Conservation (phyloP, 768 basidiomycete species). For the Tephrocybe sp. region DNA sequence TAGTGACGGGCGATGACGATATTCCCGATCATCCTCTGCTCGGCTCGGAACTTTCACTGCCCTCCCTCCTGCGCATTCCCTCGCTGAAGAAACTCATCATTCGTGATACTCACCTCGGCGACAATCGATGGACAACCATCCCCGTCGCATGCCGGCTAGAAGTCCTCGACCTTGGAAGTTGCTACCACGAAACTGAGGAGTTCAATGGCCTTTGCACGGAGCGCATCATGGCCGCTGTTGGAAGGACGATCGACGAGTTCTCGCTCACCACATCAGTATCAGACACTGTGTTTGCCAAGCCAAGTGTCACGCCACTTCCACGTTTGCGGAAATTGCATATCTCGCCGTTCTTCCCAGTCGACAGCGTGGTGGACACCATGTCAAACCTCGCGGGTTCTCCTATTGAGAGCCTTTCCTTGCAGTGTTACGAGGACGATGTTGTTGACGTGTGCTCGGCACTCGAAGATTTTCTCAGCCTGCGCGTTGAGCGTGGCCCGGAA, state of each 20-base stretch:
- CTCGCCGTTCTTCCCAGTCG: constrained; percentile 61
- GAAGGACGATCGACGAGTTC: constrained; percentile 53
- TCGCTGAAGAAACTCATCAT: constrained; percentile 62
- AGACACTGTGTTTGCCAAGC: constrained; percentile 42
- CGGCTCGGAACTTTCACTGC: constrained; percentile 59
- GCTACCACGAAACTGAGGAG: constrained; percentile 51
- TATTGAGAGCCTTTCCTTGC: constrained; percentile 55
- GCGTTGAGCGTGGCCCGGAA: constrained; percentile 45
- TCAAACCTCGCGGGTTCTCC: constrained; percentile 58
- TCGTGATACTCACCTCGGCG: constrained; percentile 72
- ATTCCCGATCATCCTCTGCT: constrained; percentile 55
- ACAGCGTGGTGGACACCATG: constrained; percentile 59
- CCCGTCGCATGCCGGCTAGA: constrained; percentile 52
- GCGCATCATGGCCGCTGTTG: constrained; percentile 61
- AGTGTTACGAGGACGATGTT: constrained; percentile 64
- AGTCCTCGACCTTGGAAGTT: constrained; percentile 57
- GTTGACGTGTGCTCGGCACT: constrained; percentile 60
- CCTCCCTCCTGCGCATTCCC: constrained; percentile 64
- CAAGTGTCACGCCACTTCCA: constrained; percentile 43
- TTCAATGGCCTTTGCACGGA: constrained; percentile 57
- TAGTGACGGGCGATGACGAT: constrained; percentile 61
- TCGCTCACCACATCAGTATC: constrained; percentile 50
- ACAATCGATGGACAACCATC: constrained; percentile 54
- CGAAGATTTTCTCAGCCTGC: constrained; percentile 54
- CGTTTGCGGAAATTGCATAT: constrained; percentile 58